phyloP scores from a whole-genome alignment of 768 basidiomycete species.

The Kwoniella sp. region DNA sequence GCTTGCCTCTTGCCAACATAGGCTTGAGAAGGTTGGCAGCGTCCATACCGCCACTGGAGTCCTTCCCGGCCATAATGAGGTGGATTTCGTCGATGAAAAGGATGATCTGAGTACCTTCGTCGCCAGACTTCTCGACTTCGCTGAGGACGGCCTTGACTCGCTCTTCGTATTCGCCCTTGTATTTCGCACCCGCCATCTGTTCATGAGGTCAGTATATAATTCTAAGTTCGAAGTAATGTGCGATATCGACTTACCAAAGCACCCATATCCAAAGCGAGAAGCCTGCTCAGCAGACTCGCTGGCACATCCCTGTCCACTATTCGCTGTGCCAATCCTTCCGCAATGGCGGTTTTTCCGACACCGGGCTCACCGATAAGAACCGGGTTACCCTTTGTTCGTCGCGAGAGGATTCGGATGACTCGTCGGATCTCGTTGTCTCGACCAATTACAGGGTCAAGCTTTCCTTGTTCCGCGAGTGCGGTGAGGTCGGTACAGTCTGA shows the following conservation, averaged over 20 bases:
- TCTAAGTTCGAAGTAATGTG: neutral
- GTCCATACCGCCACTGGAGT: conserved; percentile 77
- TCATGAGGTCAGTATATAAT: conserved; percentile 57
- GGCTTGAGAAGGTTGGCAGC: conserved; percentile 89
- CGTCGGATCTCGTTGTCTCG: conserved; percentile 85
- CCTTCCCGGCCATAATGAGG: conserved; percentile 85
- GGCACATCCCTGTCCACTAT: conserved; percentile 82
- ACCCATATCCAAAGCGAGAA: conserved; percentile 82
- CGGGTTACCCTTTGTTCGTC: conserved; percentile 91
- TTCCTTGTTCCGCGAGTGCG: conserved; percentile 56
- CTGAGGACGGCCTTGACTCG: conserved; percentile 87
- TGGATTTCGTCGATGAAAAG: conserved; percentile 93
- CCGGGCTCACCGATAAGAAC: conserved; percentile 86
- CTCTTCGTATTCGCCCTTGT: conserved; percentile 96
- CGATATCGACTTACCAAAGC: conserved; percentile 78
- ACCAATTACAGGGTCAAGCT: conserved; percentile 59
- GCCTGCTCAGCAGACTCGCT: conserved; percentile 50
- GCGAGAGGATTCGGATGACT: conserved; percentile 75
- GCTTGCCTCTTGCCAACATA: conserved; percentile 73
- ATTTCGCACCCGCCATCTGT: conserved; percentile 58
- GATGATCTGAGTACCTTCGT: conserved; percentile 76
- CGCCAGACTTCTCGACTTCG: conserved; percentile 85
- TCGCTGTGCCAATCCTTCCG: conserved; percentile 91
- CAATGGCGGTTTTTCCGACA: conserved; percentile 93
- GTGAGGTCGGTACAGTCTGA: conserved; percentile 56